Percentiles rank a stretch among this genome's conserved stretches.
Evolutionary conservation across 169 alveolate genomes (phyloP).

Genomic region (Amoebophrya sp.): DNA sequence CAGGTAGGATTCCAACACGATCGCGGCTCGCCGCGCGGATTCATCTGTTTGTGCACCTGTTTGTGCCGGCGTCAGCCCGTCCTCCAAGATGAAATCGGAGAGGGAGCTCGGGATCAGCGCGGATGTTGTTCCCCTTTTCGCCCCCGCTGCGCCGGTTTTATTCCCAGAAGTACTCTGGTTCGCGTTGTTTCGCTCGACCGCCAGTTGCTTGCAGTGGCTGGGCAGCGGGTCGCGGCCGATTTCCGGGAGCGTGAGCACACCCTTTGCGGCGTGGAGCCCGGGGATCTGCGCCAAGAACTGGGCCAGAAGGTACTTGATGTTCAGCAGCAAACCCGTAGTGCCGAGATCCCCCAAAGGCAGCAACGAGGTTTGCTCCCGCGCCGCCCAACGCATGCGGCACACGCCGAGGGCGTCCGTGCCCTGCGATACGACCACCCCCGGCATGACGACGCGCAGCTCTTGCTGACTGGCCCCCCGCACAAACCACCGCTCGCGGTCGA

Average conservation of each 20-base stretch:
- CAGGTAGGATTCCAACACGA: background rate
- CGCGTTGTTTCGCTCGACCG: too few relatives aligned
- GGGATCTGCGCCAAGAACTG: background rate
- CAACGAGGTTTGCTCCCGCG: background rate
- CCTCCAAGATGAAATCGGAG: too few relatives aligned
- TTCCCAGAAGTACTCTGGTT: too few relatives aligned
- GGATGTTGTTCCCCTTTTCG: too few relatives aligned
- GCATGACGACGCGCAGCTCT: background rate
- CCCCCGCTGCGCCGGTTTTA: too few relatives aligned
- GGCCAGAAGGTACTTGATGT: background rate
- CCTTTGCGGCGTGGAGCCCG: background rate
- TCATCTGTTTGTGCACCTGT: too few relatives aligned
- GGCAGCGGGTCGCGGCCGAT: background rate
- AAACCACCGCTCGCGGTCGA: background rate
- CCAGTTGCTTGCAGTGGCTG: background rate
- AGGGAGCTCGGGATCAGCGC: too few relatives aligned
- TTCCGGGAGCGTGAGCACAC: background rate
- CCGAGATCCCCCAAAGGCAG: background rate
- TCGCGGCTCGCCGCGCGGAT: background rate
- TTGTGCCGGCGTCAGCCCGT: too few relatives aligned
- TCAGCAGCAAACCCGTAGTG: background rate
- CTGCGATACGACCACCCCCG: background rate
- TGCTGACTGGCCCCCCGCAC: background rate
- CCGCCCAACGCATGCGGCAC: background rate
- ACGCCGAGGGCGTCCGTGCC: background rate